phyloP scores from a whole-genome alignment of 352 stramenopile genomes.

The Pythium pyrilobum region DNA sequence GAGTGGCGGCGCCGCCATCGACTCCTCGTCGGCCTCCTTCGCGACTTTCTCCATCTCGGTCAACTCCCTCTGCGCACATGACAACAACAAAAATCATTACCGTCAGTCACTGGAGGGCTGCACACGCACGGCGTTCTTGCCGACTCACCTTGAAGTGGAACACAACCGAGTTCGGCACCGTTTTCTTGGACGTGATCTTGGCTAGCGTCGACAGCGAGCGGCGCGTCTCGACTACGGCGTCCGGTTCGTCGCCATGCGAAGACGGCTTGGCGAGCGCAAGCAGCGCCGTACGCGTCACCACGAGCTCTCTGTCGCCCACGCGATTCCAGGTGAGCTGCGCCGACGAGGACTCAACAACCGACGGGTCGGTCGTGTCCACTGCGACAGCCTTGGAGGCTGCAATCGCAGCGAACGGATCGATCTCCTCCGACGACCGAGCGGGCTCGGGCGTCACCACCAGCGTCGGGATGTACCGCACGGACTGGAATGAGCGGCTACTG shows the following conservation, averaged over 20 bases:
- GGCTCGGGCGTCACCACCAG: conserved; percentile 9
- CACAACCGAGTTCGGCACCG: conserved; percentile 55
- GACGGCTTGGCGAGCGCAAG: conserved; percentile 25
- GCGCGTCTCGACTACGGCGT: conserved; percentile 56
- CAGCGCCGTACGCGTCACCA: conserved; percentile 49
- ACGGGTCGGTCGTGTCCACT: conserved; percentile 1
- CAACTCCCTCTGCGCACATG: conserved; percentile 13
- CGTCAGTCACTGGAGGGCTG: not conserved
- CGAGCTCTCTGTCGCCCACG: conserved; percentile 60
- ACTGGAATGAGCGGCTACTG: conserved; percentile 6
- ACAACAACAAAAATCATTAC: not conserved
- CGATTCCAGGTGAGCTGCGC: conserved; percentile 22
- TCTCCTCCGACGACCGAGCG: not conserved
- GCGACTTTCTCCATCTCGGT: conserved; percentile 14
- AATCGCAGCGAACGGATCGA: conserved; percentile 20
- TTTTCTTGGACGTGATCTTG: conserved; percentile 52
- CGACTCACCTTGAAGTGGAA: conserved; percentile 70
- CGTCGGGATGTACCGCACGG: conserved; percentile 24
- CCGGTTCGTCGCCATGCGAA: conserved; percentile 16
- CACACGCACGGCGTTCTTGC: not conserved
- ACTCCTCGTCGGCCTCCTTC: not conserved
- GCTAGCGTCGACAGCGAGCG: conserved; percentile 43
- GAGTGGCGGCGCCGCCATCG: not conserved
- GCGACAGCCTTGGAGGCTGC: conserved; percentile 12
- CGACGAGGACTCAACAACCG: conserved; percentile 5